A percentile compares a stretch with the other conserved stretches of the same genome.
Evolutionary conservation across 2,329 filamentous ascomycete species (phyloP).

Genomic region (Xylaria arbuscula): DNA sequence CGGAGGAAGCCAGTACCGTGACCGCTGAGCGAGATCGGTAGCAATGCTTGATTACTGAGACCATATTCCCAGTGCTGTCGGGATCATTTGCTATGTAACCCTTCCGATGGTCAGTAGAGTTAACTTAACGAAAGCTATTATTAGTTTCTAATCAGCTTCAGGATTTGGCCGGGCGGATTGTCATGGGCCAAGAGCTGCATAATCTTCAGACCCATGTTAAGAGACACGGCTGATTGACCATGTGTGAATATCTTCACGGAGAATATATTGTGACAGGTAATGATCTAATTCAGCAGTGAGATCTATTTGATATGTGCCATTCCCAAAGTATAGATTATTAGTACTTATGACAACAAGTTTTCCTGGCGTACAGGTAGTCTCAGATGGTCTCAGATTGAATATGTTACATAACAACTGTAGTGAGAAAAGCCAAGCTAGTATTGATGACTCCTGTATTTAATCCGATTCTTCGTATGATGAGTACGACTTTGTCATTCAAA

Average conservation of each 20-base stretch:
- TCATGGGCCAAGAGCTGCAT: background rate
- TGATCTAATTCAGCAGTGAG: background rate
- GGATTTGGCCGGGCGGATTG: background rate
- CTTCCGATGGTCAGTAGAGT: background rate
- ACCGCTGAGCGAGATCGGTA: constrained; percentile 2
- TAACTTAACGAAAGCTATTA: background rate
- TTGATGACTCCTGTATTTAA: background rate
- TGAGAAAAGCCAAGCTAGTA: background rate
- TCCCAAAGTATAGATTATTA: background rate
- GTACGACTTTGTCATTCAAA: background rate
- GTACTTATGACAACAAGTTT: too few species aligned
- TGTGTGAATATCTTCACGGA: background rate
- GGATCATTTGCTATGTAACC: background rate
- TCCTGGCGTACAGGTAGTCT: too few species aligned
- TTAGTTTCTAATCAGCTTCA: background rate
- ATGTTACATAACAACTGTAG: background rate
- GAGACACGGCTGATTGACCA: background rate
- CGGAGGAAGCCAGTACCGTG: background rate
- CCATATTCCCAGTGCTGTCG: background rate
- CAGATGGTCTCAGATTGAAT: too few species aligned
- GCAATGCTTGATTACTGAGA: background rate
- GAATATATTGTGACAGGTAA: background rate
- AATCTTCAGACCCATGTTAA: background rate
- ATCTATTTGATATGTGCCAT: background rate
- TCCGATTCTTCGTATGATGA: background rate